Percentiles rank a stretch among this genome's conserved stretches.
Evolutionary conservation across 2,329 filamentous ascomycete species (phyloP).

Genomic region (Microcera coccophila): DNA sequence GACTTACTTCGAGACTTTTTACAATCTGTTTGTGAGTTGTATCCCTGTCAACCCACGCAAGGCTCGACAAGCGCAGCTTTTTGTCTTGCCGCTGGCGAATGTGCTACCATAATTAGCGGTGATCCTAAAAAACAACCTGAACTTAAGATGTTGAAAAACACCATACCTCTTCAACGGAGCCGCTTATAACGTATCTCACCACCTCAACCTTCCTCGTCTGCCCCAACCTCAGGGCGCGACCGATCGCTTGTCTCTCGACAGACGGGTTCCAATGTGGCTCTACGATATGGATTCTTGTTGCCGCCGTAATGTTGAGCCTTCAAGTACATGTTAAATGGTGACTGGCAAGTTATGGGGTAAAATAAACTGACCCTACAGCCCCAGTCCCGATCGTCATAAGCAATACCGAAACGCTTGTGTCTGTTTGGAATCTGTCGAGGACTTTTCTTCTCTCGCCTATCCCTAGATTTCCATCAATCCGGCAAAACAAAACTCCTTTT

Average conservation of each 20-base stretch:
- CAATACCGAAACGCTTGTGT: slow-evolving; percentile 23
- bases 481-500: slow-evolving; percentile 10
- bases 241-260: slow-evolving; percentile 7
- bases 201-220: too few relatives aligned
- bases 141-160: too few relatives aligned
- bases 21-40: too few relatives aligned
- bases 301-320: background rate
- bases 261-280: background rate
- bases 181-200: too few relatives aligned
- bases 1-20: too few relatives aligned
- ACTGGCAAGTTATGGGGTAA: background rate
- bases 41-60: too few relatives aligned
- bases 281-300: background rate
- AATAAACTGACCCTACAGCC: slow-evolving; percentile 27
- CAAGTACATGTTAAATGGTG: background rate
- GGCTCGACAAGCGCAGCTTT: too few relatives aligned
- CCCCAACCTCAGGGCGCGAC: too few relatives aligned
- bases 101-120: too few relatives aligned
- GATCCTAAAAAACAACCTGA: too few relatives aligned
- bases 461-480: slow-evolving; percentile 27
- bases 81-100: too few relatives aligned
- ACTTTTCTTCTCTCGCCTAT: slow-evolving; percentile 8
- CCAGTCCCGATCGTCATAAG: slow-evolving; percentile 31
- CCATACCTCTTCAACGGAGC: too few relatives aligned
- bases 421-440: slow-evolving; percentile 11